A percentile compares a stretch with the other conserved stretches of the same genome.
phyloP scores from a whole-genome alignment of 2,329 filamentous ascomycete species.

The Tolypocladium ophioglossoides region DNA sequence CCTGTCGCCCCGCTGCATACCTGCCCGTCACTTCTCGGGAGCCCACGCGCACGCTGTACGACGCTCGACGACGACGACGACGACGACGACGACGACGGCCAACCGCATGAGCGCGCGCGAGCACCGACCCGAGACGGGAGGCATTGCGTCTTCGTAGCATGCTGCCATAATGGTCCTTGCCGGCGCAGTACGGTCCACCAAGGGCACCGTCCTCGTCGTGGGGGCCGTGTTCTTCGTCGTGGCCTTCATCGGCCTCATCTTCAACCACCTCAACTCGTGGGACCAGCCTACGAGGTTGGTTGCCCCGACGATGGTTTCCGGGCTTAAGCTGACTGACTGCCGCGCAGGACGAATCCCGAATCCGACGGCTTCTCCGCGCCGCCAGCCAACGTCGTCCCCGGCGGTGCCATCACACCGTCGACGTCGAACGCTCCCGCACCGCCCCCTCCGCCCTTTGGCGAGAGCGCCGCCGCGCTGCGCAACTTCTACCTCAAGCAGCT shows the following conservation, averaged over 20 bases:
- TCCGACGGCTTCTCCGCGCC: background rate
- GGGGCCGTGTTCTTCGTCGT: conserved; percentile 21
- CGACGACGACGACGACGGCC: background rate
- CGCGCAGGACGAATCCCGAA: background rate
- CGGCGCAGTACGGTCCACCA: conserved; percentile 18
- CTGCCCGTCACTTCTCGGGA: background rate
- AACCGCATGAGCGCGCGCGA: background rate
- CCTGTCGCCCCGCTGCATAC: background rate
- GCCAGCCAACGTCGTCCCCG: background rate
- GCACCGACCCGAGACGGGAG: background rate
- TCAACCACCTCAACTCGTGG: conserved; percentile 20
- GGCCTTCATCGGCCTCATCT: conserved; percentile 19
- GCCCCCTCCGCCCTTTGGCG: background rate
- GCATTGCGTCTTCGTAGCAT: conserved; percentile 6
- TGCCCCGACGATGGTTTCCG: background rate
- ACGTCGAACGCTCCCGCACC: background rate
- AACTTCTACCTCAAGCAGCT: conserved; percentile 22
- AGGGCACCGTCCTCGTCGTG: conserved; percentile 16
- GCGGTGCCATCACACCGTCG: background rate
- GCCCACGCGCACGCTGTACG: too few relatives aligned
- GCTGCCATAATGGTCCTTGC: conserved; percentile 18
- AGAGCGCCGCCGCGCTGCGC: conserved; percentile 11
- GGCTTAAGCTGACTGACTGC: background rate
- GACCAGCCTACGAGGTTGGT: conserved; percentile 10
- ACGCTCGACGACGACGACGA: background rate